Percentiles rank a stretch among this genome's conserved stretches.
Evolutionary conservation across 2,329 filamentous ascomycete species (phyloP).

Genomic region (Ceratocystis diversiconidia): DNA sequence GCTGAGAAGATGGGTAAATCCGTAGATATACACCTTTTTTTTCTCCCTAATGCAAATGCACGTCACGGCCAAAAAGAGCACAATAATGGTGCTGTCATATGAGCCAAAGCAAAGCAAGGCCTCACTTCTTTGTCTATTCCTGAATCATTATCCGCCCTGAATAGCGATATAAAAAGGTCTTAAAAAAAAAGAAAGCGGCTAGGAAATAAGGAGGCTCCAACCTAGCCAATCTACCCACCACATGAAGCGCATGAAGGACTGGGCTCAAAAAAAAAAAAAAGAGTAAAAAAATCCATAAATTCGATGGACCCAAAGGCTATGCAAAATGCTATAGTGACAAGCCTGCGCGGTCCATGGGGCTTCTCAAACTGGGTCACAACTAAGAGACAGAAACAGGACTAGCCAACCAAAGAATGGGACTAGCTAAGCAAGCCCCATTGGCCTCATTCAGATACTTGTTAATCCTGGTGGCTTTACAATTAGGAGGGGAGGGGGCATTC

Average conservation of each 20-base stretch:
- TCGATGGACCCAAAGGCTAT: background rate
- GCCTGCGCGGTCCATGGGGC: background rate
- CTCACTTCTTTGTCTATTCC: background rate
- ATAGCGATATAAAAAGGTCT: background rate
- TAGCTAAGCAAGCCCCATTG: background rate
- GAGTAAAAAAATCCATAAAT: background rate
- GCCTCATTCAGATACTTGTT: background rate
- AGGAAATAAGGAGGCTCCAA: background rate
- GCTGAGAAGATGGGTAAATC: constrained; percentile 1
- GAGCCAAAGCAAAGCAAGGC: background rate
- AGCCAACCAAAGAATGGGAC: background rate
- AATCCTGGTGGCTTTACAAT: background rate
- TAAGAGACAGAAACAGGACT: background rate
- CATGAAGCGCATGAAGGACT: background rate
- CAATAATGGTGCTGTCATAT: constrained; percentile 6
- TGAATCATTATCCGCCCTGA: background rate
- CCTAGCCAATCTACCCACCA: background rate
- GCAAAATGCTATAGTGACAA: background rate
- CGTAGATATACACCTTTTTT: constrained; percentile 1
- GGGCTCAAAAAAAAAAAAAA: background rate
- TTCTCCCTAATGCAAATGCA: background rate
- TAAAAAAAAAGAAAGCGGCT: background rate
- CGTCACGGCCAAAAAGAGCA: constrained; percentile 3
- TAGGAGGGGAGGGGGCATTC: background rate
- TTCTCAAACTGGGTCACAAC: background rate